Base-by-base conservation (phyloP, 208 protist species). In the Blastocrithidia nonstop region DNA sequence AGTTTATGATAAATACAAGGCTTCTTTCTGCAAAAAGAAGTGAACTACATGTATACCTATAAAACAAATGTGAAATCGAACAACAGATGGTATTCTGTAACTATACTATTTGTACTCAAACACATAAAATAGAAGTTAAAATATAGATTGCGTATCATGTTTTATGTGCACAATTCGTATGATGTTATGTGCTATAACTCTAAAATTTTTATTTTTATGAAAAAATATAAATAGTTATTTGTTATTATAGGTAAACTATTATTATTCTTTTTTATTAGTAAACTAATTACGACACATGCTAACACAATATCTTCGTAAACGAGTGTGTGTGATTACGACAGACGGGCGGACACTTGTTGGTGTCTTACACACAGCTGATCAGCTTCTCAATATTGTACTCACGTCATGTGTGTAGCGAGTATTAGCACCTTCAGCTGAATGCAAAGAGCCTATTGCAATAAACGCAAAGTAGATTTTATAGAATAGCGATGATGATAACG, bases 371-470 rank as follows among this genome's bases (percentile, higher is more conserved):
- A 51, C 67, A 11, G 73, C 73, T 0, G 81, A 91, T 51, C 81
- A 91, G 57, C 62, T 91, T 22, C 39, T 87, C 7, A 91, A 91
- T 49, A 13, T 91, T 17, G 73, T 91, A 0, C 59, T 91, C 41
- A 68, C 62, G 3, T 66, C 63, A 16, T 79, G 72, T 35, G 57
- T 71, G 4, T 73, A 91, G 59, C 76, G 76, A 22, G 33, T 68
- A 7, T 61, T 64, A 11, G 71, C 56, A n/a, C 50, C 60, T 32
- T 53, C 70, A 45, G 60, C 73, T 35, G 36, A 43, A 16, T 43
- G 26, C 6, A 55, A 61, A 1, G 36, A 35, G 4, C 47, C 7
- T 26, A 37, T 29, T 6, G 33, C 6, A 44, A 24, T 63, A 11
- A 47, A 57, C 21, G 35, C n/a, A n/a, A n/a, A n/a, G n/a, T n/a